Conservation (phyloP, 345 rosid genomes). For the Kandelia obovata region DNA sequence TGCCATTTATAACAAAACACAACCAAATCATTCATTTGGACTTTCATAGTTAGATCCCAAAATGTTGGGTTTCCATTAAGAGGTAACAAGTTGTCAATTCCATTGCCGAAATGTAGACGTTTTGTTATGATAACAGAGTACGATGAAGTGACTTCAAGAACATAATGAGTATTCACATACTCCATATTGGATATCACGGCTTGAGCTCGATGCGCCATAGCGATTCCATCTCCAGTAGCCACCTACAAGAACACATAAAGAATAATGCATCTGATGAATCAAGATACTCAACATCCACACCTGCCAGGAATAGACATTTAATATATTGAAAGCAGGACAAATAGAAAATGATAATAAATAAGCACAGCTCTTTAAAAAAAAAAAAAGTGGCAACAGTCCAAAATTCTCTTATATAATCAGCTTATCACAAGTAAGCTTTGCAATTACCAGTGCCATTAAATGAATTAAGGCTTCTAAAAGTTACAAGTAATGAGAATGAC, state of each 20-base stretch:
- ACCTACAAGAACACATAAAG: conserved; percentile 45
- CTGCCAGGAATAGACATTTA: too few relatives aligned
- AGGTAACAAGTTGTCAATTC: not conserved
- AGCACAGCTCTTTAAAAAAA: not conserved
- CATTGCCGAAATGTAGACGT: too few relatives aligned
- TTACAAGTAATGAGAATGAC: not conserved
- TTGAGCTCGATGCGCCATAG: conserved; percentile 95
- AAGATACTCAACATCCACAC: not conserved
- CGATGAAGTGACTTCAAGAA: not conserved
- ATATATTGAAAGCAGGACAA: not conserved
- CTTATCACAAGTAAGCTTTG: not conserved
- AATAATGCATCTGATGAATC: not conserved
- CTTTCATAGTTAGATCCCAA: not conserved
- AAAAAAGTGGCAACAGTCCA: not conserved
- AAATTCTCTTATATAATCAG: not conserved
- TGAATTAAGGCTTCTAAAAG: not conserved
- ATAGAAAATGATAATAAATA: not conserved
- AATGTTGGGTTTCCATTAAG: too few relatives aligned
- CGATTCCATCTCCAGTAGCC: conserved; percentile 96
- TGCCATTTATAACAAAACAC: not conserved
- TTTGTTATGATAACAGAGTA: not conserved
- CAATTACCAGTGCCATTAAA: not conserved
- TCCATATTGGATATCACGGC: conserved; percentile 98
- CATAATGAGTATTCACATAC: conserved; percentile 47
- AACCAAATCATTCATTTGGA: not conserved